Percentiles rank a stretch among this genome's conserved stretches.
These are phyloP conservation scores for Talaromyces rugulosus DNA, from an alignment of 2,329 filamentous ascomycete genomes.

Conservation along the genomic window DNA sequence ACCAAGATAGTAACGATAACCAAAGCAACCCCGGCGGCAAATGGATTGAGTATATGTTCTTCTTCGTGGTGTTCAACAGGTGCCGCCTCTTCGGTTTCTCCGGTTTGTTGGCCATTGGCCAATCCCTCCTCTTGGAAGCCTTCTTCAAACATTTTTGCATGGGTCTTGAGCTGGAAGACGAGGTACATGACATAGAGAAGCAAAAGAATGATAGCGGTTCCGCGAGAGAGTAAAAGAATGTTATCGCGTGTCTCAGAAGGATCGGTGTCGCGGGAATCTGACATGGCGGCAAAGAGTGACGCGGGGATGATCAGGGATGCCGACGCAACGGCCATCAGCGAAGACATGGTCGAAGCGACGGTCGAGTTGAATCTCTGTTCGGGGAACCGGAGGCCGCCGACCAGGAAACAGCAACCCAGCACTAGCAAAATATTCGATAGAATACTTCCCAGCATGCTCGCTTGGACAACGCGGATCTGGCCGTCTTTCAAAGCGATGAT, in stretches of 20 bases:
- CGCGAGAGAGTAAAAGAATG: conserved; percentile 68
- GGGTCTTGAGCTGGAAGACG: conserved; percentile 71
- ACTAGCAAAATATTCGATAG: conserved; percentile 90
- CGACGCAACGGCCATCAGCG: conserved; percentile 70
- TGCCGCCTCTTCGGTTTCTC: neutral
- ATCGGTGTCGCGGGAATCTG: conserved; percentile 32
- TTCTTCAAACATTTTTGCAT: conserved; percentile 66
- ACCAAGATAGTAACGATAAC: conserved; percentile 66
- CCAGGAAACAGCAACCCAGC: conserved; percentile 74
- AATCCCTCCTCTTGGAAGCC: conserved; percentile 18
- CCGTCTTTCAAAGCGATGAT: conserved; percentile 81
- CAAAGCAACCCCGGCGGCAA: conserved; percentile 63
- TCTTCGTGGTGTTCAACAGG: conserved; percentile 29
- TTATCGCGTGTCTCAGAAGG: conserved; percentile 42
- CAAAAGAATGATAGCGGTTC: conserved; percentile 71
- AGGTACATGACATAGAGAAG: conserved; percentile 73
- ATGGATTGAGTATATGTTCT: conserved; percentile 55
- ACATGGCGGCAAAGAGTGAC: conserved; percentile 65
- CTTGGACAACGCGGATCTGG: conserved; percentile 94
- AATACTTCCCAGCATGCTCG: conserved; percentile 94
- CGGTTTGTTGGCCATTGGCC: conserved; percentile 31
- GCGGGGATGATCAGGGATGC: conserved; percentile 77
- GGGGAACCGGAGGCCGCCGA: conserved; percentile 65
- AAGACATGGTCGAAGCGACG: conserved; percentile 53
- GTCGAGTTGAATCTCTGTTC: conserved; percentile 60